phyloP scores from a whole-genome alignment of 352 stramenopile species.

The Phytopythium sindhum region DNA sequence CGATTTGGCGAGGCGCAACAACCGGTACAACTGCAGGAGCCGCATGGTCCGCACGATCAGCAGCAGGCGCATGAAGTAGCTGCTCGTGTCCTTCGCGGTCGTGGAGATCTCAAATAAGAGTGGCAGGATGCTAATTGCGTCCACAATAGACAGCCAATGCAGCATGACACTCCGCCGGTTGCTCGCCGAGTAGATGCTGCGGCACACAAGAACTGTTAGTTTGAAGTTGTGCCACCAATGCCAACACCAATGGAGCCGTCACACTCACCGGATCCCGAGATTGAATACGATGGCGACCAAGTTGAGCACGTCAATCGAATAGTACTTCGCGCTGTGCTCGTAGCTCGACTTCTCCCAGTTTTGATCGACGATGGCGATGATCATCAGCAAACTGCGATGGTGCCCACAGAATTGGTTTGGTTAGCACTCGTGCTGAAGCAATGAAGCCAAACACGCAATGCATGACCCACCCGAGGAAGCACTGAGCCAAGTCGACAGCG shows the following conservation, averaged over 20 bases:
- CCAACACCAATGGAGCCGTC: not conserved
- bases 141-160: constrained; percentile 60
- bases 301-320: constrained; percentile 46
- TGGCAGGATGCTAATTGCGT: constrained; percentile 44
- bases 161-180: constrained; percentile 55
- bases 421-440: not conserved
- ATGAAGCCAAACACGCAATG: not conserved
- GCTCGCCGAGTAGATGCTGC: constrained; percentile 60
- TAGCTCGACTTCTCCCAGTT: constrained; percentile 50
- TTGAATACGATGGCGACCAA: constrained; percentile 39
- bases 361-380: constrained; percentile 54
- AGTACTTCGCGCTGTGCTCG: constrained; percentile 24
- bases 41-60: constrained; percentile 60
- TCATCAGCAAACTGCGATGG: constrained; percentile 39
- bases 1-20: constrained; percentile 52
- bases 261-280: constrained; percentile 38
- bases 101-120: constrained; percentile 34
- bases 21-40: constrained; percentile 59
- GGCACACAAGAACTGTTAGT: not conserved
- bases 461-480: constrained; percentile 34
- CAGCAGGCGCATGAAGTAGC: constrained; percentile 55
- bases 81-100: constrained; percentile 20
- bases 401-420: not conserved
- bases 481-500: constrained; percentile 50
- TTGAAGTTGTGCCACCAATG: not conserved